These are phyloP conservation scores for Arthrobotrys entomopaga DNA, from an alignment of 2,329 filamentous ascomycete genomes.

Conservation along the genomic window DNA sequence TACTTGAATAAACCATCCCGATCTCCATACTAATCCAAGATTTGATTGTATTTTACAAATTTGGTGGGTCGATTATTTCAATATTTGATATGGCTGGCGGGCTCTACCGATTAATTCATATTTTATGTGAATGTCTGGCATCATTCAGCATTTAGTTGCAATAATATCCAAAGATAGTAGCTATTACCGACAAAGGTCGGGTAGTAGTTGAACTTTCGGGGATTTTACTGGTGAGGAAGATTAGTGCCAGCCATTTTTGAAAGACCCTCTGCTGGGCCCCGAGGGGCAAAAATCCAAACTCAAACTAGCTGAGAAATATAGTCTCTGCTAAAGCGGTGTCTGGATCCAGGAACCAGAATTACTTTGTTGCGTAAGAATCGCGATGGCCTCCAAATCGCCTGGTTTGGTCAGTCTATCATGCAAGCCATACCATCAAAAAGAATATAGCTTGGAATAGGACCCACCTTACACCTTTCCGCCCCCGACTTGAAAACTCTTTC, in stretches of 20 bases:
- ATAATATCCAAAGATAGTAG: constrained; percentile 32
- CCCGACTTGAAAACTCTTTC: constrained; percentile 23
- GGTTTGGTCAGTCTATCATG: not conserved
- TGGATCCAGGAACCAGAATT: constrained; percentile 27
- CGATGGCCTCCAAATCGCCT: constrained; percentile 12
- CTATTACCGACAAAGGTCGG: constrained; percentile 21
- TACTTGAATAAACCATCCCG: not conserved
- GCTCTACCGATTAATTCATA: not conserved
- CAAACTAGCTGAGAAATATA: not conserved
- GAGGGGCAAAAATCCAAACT: not conserved
- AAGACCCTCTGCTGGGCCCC: not conserved
- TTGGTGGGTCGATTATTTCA: constrained; percentile 1
- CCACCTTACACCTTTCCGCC: not conserved
- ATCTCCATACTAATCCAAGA: not conserved
- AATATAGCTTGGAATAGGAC: not conserved
- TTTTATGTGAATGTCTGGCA: constrained; percentile 3
- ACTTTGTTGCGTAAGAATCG: constrained; percentile 27
- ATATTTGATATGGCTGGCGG: constrained; percentile 5
- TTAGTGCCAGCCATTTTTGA: constrained; percentile 9
- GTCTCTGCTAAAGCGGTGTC: constrained; percentile 22
- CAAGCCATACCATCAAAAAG: constrained; percentile 23
- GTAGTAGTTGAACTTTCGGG: constrained; percentile 1
- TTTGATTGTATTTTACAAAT: not conserved
- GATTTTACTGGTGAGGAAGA: constrained; percentile 15
- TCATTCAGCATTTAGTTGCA: constrained; percentile 12